These are phyloP conservation scores for Pseudotsuga menziesii DNA, from an alignment of 75 land plant species.

Conservation along the genomic window DNA sequence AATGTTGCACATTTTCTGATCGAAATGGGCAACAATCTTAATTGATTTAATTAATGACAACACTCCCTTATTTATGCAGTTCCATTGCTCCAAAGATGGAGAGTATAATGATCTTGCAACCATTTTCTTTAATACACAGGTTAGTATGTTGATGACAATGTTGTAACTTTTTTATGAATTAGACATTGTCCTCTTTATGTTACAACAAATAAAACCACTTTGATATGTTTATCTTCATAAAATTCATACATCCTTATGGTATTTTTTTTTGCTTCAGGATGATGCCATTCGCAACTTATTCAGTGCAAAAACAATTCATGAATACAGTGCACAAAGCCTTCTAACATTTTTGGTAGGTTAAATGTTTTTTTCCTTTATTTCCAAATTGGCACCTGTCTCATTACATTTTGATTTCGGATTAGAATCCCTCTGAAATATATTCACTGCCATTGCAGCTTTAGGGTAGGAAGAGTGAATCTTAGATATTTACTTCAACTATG, in stretches of 20 bases:
- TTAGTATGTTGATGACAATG: slow-evolving; percentile 13
- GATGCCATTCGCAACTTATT: slow-evolving; percentile 98
- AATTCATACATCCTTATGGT: background rate
- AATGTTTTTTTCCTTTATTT: background rate
- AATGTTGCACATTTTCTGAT: background rate
- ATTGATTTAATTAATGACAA: background rate
- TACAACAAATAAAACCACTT: background rate
- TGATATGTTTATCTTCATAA: background rate
- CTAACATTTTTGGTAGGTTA: slow-evolving; percentile 80
- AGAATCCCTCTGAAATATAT: too few relatives aligned
- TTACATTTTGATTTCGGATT: background rate
- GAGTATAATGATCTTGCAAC: slow-evolving; percentile 99
- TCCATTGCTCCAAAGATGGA: slow-evolving; percentile 64
- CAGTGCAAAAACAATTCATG: slow-evolving; percentile 96
- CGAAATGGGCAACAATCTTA: background rate
- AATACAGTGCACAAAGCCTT: slow-evolving; percentile 89
- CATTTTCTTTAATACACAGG: slow-evolving; percentile 99
- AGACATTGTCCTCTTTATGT: background rate
- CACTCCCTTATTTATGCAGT: slow-evolving; percentile 45
- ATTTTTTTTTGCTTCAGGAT: slow-evolving; percentile 56
- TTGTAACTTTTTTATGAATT: slow-evolving; percentile 1
- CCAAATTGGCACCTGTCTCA: background rate
- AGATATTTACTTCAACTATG: too few relatives aligned
- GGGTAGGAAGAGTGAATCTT: too few relatives aligned
- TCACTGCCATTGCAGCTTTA: too few relatives aligned